These are phyloP conservation scores for Phytophthora boehmeriae DNA, from an alignment of 352 stramenopile species.

Conservation along the genomic window DNA sequence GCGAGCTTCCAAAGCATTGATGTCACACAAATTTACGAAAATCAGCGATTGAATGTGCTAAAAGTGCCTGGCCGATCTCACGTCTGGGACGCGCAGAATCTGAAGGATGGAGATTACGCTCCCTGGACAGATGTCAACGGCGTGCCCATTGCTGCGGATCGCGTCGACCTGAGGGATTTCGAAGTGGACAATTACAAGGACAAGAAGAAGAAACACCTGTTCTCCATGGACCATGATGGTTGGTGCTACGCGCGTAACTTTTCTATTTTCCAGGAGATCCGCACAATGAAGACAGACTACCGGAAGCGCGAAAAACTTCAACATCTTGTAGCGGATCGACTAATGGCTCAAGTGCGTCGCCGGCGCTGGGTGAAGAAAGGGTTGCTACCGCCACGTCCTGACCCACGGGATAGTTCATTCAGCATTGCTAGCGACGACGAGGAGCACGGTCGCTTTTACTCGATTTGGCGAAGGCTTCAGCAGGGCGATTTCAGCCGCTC, in stretches of 20 bases:
- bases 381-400: constrained; percentile 29
- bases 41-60: constrained; percentile 86
- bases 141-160: constrained; percentile 77
- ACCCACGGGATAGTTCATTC: constrained; percentile 55
- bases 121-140: constrained; percentile 89
- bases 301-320: constrained; percentile 85
- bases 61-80: constrained; percentile 65
- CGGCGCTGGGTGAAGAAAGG: constrained; percentile 83
- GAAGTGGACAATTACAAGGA: constrained; percentile 82
- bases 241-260: constrained; percentile 91
- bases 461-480: constrained; percentile 74
- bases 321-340: constrained; percentile 82
- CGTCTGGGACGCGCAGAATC: constrained; percentile 74
- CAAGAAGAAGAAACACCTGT: constrained; percentile 77
- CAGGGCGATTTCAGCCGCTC: constrained; percentile 68
- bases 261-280: constrained; percentile 86
- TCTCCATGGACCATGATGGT: constrained; percentile 87
- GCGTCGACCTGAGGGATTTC: constrained; percentile 79
- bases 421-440: constrained; percentile 72
- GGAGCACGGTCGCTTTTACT: constrained; percentile 64
- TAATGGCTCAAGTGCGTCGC: constrained; percentile 85
- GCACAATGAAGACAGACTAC: constrained; percentile 77
- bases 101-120: constrained; percentile 85
- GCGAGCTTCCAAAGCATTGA: constrained; percentile 78
- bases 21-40: constrained; percentile 88